Evolutionary conservation across 1,139 yeast genomes (phyloP), one percentile per base, ranked within the genome.

Genomic region (Taphrina wiesneri): DNA sequence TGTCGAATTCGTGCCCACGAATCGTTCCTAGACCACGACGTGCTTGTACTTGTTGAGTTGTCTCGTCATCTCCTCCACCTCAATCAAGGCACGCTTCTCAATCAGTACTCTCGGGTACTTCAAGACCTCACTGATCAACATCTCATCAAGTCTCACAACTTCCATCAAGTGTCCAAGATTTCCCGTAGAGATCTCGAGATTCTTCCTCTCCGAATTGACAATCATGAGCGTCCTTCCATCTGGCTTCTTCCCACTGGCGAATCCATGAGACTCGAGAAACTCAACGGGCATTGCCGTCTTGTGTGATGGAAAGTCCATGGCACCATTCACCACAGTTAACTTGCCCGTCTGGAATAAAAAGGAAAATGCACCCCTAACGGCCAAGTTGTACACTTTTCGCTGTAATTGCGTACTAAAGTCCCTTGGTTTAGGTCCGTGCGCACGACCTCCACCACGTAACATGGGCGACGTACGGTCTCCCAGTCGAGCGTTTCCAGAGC

Each of bases 381-480:
- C 98, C 71, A 81, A 79, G 63, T 85, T 79, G 77, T 92, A 93
- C 23, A 88, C 81, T 75, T 90, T 87, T 32, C 76, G 75, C 23
- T 96, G 96, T 71, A 95, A 81, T n/a, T 82, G 85, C 2, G 97
- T 88, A 46, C 92, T 83, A 83, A 88, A 96, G 75, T 90, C 95
- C 56, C 96, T 96, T 17, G 97, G 97, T 41, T 76, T 76, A 74
- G 95, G 86, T 26, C 95, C 97, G 74, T 88, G 86, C 0, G 98
- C 98, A 71, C 88, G 83, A 60, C 93, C 92, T 74, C 96, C 97
- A 74, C 89, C 91, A 74, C 86, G 86, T 78, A 96, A 85, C 66
- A 86, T 88, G 54, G 99, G 99, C 25, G 97, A 90, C 73, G 93
- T 93, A 68, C 90, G 91, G 78, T 91, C 97, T 79, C 99, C 99